Percentiles rank a stretch among this genome's conserved stretches.
phyloP scores from a whole-genome alignment of 441 rosid species.

The Biscutella laevigata region DNA sequence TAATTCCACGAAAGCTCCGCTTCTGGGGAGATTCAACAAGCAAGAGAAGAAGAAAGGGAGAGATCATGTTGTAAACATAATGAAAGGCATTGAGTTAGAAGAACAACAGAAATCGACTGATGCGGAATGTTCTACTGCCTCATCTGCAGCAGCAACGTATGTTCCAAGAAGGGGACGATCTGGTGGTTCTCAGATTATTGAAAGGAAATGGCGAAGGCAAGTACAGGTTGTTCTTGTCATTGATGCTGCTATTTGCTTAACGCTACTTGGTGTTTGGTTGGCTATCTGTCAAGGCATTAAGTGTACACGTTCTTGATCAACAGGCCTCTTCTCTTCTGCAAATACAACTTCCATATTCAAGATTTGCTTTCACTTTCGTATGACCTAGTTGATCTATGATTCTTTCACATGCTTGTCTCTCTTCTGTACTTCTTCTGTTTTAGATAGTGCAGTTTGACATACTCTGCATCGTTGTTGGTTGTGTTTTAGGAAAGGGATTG shows the following conservation, averaged over 20 bases:
- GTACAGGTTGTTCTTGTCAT: slow-evolving; percentile 62
- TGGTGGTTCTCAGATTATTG: slow-evolving; percentile 36
- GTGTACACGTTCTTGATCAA: slow-evolving; percentile 35
- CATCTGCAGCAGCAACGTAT: slow-evolving; percentile 37
- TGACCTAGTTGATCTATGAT: background rate
- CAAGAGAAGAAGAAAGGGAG: slow-evolving; percentile 62
- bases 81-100: slow-evolving; percentile 56
- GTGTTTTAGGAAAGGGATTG: slow-evolving; percentile 9
- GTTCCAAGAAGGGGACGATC: slow-evolving; percentile 59
- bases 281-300: slow-evolving; percentile 51
- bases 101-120: slow-evolving; percentile 51
- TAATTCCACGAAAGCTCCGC: slow-evolving; percentile 60
- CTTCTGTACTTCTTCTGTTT: slow-evolving; percentile 7
- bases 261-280: slow-evolving; percentile 58
- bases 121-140: slow-evolving; percentile 34
- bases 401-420: slow-evolving; percentile 1
- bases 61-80: slow-evolving; percentile 45
- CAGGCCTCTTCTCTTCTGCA: background rate
- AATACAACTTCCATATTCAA: background rate
- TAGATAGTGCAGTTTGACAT: background rate
- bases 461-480: slow-evolving; percentile 2
- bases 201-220: slow-evolving; percentile 69
- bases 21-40: slow-evolving; percentile 51
- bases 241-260: slow-evolving; percentile 61
- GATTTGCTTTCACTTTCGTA: background rate